Percentiles rank a stretch among this genome's conserved stretches.
These are phyloP conservation scores for Wickerhamiella occidentalis DNA, from an alignment of 805 yeast species.

Conservation along the genomic window DNA sequence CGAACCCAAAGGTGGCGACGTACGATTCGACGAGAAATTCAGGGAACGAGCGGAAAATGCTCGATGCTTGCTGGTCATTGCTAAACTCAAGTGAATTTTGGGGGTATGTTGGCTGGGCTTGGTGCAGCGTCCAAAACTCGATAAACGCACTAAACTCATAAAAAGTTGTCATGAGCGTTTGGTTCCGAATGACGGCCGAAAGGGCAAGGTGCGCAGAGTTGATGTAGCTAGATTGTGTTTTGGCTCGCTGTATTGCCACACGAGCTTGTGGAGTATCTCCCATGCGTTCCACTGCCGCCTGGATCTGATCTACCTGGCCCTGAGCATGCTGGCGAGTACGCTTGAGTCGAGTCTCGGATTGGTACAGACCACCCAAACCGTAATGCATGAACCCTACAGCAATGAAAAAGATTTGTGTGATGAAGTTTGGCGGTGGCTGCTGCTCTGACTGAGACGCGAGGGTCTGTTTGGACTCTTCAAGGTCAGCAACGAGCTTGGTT, in stretches of 20 bases:
- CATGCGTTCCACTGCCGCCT: conserved; percentile 21
- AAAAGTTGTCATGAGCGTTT: conserved; percentile 47
- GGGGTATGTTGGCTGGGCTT: conserved; percentile 64
- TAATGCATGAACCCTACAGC: conserved; percentile 71
- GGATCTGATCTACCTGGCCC: conserved; percentile 9
- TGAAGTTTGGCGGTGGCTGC: conserved; percentile 48
- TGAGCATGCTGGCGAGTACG: conserved; percentile 31
- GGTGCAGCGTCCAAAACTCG: conserved; percentile 54
- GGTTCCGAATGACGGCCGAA: conserved; percentile 48
- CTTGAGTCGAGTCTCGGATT: conserved; percentile 43
- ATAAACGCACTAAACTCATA: conserved; percentile 72
- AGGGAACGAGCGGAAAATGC: conserved; percentile 68
- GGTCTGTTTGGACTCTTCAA: conserved; percentile 52
- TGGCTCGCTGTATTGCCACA: conserved; percentile 33
- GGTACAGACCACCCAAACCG: conserved; percentile 72
- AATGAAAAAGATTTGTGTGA: conserved; percentile 80
- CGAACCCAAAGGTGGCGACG: conserved; percentile 49
- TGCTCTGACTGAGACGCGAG: conserved; percentile 35
- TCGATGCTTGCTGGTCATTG: not conserved
- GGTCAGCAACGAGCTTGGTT: conserved; percentile 68
- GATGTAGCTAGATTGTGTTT: conserved; percentile 31
- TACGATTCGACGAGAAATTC: conserved; percentile 78
- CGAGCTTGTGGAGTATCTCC: conserved; percentile 17
- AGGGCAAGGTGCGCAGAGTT: conserved; percentile 44
- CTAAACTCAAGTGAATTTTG: conserved; percentile 33